Evolutionary conservation across 2,329 filamentous ascomycete species (phyloP), one percentile per base, ranked within the genome.

Genomic region (Epicoccum nigrum): DNA sequence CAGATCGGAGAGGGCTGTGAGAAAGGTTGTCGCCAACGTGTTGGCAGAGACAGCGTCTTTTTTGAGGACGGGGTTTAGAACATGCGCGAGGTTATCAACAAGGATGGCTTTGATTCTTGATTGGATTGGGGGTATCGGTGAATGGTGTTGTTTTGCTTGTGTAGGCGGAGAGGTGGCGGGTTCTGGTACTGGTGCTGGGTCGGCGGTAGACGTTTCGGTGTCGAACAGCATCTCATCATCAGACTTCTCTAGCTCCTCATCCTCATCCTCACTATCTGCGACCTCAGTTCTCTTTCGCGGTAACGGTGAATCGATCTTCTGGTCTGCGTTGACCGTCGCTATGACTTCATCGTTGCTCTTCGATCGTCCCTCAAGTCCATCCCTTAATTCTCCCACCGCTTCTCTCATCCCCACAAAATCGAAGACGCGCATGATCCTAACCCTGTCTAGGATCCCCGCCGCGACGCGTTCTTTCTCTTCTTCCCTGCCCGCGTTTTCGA

Each of bases 381-480:
- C 72, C 21, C 70, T 61, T 28, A 81, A 54, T 60, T 82, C 79
- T 0, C 58, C 61, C 3, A 81, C 53, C 8, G 75, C 76, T 55
- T 82, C 79, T 8, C 70, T 64, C 20, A 81, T 56, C 0, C 80
- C 80, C 7, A 74, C 70, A 31, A 78, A 72, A 56, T 82, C 79
- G 56, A 82, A 82, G 0, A 79, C 76, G 4, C 79, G 73, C 72
- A 79, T 79, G 21, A 82, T 77, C 53, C 72, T 74, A 3, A 81
- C 70, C 1, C 75, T 62, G 20, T 77, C 77, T 0, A 82, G 69
- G 4, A 74, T 9, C 16, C 27, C n/a, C 30, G 17, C 38, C 28
- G 19, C 15, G 16, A 27, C 16, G 15, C 15, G 11, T 16, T 45
- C 40, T 11, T 9, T 20, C 16, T 11, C 13, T 27, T 31, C 7